These are phyloP conservation scores for Meredithiella fracta DNA, from an alignment of 2,329 filamentous ascomycete species.

Conservation along the genomic window DNA sequence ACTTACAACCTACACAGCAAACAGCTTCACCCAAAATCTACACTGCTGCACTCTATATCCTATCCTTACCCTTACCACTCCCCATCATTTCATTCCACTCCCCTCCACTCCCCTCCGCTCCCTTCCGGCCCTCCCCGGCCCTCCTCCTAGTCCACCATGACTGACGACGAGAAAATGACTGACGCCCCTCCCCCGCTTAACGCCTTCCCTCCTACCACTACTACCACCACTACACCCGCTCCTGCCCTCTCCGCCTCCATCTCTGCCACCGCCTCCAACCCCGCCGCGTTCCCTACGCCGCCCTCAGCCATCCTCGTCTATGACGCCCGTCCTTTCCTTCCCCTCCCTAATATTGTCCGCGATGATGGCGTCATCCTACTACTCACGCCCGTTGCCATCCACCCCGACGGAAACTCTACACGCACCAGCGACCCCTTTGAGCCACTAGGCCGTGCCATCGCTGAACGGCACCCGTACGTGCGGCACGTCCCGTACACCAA, in stretches of 20 bases:
- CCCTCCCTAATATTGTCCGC: slow-evolving; percentile 25
- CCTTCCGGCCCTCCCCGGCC: neutral
- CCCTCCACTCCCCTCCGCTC: neutral
- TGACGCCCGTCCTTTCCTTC: slow-evolving; percentile 31
- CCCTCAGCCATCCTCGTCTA: slow-evolving; percentile 21
- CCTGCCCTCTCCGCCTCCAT: slow-evolving; percentile 21
- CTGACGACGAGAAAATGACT: slow-evolving; percentile 12
- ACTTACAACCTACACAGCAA: too few species aligned
- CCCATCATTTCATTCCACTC: neutral
- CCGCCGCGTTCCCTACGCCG: neutral
- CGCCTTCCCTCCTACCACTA: neutral
- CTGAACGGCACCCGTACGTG: slow-evolving; percentile 41
- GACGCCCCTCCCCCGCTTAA: slow-evolving; percentile 6
- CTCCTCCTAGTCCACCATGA: slow-evolving; percentile 7
- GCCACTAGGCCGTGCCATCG: slow-evolving; percentile 47
- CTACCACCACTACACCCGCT: slow-evolving; percentile 28
- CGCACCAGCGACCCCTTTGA: slow-evolving; percentile 53
- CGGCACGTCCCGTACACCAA: slow-evolving; percentile 58
- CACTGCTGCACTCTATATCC: too few species aligned
- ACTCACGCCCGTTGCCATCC: slow-evolving; percentile 40
- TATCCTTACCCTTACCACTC: neutral
- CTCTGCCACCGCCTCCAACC: slow-evolving; percentile 13
- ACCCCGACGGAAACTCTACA: slow-evolving; percentile 25
- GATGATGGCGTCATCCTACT: slow-evolving; percentile 42
- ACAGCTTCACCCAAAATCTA: neutral